A percentile compares a stretch with the other conserved stretches of the same genome.
These are phyloP conservation scores for Plasmodium knowlesi DNA, from an alignment of 169 alveolate genomes.

Conservation along the genomic window DNA sequence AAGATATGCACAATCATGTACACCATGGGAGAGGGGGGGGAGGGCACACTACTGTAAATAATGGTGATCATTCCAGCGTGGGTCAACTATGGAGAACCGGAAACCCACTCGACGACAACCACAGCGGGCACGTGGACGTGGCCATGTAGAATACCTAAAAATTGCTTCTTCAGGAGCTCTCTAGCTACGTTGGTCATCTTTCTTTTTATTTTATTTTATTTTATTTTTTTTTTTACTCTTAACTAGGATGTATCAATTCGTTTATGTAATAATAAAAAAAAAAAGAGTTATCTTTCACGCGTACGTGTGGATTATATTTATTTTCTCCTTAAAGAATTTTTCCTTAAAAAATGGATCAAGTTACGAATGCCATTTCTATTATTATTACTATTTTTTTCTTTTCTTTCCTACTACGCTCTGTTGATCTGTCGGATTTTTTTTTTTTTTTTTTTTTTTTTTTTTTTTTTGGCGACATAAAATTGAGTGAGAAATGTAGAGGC, in stretches of 20 bases:
- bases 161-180: conserved; percentile 86
- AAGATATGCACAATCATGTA: neutral
- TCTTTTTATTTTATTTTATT: neutral
- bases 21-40: neutral
- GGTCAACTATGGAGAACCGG: neutral
- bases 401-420: neutral
- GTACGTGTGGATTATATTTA: neutral
- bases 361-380: neutral
- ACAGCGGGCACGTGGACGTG: neutral
- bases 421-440: neutral
- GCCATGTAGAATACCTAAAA: conserved; percentile 78
- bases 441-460: neutral
- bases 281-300: neutral
- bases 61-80: neutral
- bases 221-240: neutral
- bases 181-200: conserved; percentile 84
- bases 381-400: neutral
- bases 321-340: neutral
- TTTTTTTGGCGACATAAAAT: neutral
- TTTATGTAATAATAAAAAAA: neutral
- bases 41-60: neutral
- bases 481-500: neutral
- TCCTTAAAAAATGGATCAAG: neutral
- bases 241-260: neutral
- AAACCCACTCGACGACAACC: neutral